Evolutionary conservation across 768 basidiomycete genomes (phyloP), one percentile per base, ranked within the genome.

Genomic region (Lactarius hengduanensis): DNA sequence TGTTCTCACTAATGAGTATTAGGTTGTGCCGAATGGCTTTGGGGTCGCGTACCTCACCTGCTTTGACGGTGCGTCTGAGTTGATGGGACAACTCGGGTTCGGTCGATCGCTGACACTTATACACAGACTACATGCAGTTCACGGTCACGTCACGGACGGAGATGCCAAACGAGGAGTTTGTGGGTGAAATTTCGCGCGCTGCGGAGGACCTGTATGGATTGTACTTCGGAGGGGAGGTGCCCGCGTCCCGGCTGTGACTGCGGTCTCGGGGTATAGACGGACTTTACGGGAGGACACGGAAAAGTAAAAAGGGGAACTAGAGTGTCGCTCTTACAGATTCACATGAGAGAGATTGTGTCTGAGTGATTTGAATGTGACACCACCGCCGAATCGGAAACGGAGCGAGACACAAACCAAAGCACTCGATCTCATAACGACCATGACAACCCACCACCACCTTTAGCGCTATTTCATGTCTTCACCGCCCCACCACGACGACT

Each of bases 21-120:
- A 84, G 83, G 91, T 98, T 55, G 93, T 96, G 30, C 88, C 92
- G 1, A 89, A 97, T 70, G 96, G 96, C 1, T 98, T 96, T 73
- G 96, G 96, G 38, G 89, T 98, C 36, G 90, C 94, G 15, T 98
- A 98, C 74, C 88, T 94, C 84, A 95, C 95, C n/a, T 91, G 92
- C 45, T 90, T 85, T 72, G 85, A 91, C 69, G 87, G 90, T 89
- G 64, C 62, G 84, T 75, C 43, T 26, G 45, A 13, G 30, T 43
- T 34, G 41, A 32, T 22, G 36, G 54, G 26, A 7, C 20, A 9
- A 55, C 22, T 41, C 41, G 41, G 47, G 50, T 26, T 22, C 22
- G 22, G 22, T 26, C 26, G 50, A 41, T 26, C 9, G 18, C 55
- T 63, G 8, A 38, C 20, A 2, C 65, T 22, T 38, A 15, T 57